A percentile compares a stretch with the other conserved stretches of the same genome.
Conservation (phyloP, 192 early-diverging fungal genomes). For the Linnemannia hyalina region DNA sequence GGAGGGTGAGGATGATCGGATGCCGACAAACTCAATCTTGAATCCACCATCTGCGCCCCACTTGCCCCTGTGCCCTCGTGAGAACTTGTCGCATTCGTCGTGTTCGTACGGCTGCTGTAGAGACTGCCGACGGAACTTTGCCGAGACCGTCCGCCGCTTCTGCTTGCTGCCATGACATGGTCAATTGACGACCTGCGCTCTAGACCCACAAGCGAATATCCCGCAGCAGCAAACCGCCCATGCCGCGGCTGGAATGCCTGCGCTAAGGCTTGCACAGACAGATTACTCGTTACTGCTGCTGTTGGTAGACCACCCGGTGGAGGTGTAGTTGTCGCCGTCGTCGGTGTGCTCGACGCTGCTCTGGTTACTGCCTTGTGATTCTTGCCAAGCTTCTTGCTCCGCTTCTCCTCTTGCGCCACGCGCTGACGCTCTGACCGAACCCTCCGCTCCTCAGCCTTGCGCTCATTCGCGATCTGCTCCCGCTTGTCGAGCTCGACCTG, state of each 20-base stretch:
- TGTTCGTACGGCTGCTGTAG: background rate
- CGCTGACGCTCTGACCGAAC: constrained; percentile 18
- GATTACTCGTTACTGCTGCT: background rate
- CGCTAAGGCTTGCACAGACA: background rate
- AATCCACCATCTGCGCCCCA: background rate
- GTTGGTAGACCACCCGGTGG: background rate
- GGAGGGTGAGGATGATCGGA: constrained; percentile 14
- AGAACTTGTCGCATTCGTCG: background rate
- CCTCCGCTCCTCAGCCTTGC: constrained; percentile 26
- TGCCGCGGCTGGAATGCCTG: constrained; percentile 4
- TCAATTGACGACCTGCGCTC: background rate
- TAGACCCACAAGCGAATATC: background rate
- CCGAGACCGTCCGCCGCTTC: background rate
- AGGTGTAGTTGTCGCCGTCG: background rate
- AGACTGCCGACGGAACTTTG: background rate
- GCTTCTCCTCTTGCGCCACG: constrained; percentile 13
- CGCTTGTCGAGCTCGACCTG: constrained; percentile 42
- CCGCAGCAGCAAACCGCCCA: constrained; percentile 2
- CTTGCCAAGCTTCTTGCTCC: constrained; percentile 13
- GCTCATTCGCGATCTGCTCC: constrained; percentile 7
- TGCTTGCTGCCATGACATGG: background rate
- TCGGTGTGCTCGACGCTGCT: background rate
- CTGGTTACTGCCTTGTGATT: background rate
- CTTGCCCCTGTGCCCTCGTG: background rate
- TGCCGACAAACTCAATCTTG: constrained; percentile 6